Evolutionary conservation across 352 stramenopile species (phyloP), one percentile per base, ranked within the genome.

Genomic region (Phytophthora fragariaefolia): DNA sequence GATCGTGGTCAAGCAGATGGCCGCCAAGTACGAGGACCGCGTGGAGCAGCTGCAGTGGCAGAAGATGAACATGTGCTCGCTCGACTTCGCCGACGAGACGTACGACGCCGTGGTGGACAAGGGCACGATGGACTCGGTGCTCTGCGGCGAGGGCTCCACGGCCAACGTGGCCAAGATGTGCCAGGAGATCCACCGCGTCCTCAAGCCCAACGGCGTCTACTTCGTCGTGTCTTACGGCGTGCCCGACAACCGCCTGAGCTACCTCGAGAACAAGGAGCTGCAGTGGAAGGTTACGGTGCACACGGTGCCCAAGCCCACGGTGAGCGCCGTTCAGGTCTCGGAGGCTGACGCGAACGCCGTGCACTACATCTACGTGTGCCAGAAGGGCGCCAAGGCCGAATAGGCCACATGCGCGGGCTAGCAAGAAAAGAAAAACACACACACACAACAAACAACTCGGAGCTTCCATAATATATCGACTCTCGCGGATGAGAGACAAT

Each of bases 361-460:
- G 56, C 96, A 99, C 73, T 99, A 99, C 89, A 89, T 99, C 48
- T 99, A 98, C 71, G 89, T 98, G 13, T 98, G 95, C 86, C 82
- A 97, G 67, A 98, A 98, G 77, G 85, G 83, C 30, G 66, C 78
- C 40, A 92, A 93, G 40, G 18, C 66, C 15, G 71, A 78, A 52
- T 78, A 72, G 52, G 30, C 30, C 6, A 12, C 30, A 36, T 6
- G 6, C 30, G 30, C 12, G n/a, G n/a, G n/a, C n/a, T n/a, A n/a
- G n/a, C n/a, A n/a, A n/a, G n/a, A n/a, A n/a, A n/a, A n/a, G n/a
- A n/a, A n/a, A n/a, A n/a, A n/a, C n/a, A n/a, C n/a, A n/a, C n/a
- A n/a, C n/a, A n/a, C n/a, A n/a, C n/a, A n/a, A n/a, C n/a, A n/a
- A n/a, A n/a, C n/a, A n/a, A n/a, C n/a, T n/a, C n/a, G n/a, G n/a